Conservation (phyloP, 176 grass and related monocot species). For the Aegilops tauschii region DNA sequence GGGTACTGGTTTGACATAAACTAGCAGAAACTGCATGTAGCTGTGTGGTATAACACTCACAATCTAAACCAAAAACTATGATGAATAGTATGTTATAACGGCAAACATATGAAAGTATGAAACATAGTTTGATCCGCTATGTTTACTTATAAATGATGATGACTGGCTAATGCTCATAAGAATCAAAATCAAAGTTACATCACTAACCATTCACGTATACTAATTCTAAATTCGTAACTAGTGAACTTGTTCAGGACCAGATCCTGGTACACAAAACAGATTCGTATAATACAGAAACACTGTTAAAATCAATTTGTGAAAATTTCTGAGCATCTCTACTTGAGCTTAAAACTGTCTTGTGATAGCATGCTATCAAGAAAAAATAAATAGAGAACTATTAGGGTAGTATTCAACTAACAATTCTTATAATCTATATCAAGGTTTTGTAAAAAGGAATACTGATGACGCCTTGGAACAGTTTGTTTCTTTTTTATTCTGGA, state of each 20-base stretch:
- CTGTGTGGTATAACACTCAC: background rate
- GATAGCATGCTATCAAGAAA: background rate
- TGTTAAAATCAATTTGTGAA: background rate
- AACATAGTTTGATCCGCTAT: background rate
- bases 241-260: constrained; percentile 10
- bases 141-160: background rate
- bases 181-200: background rate
- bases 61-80: constrained; percentile 15
- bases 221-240: background rate
- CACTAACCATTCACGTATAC: background rate
- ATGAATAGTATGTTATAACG: background rate
- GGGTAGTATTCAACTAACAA: background rate
- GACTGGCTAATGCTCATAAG: background rate
- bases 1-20: background rate
- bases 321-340: background rate
- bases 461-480: background rate
- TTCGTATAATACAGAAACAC: background rate
- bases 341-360: background rate
- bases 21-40: background rate
- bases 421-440: background rate
- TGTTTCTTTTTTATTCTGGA: background rate
- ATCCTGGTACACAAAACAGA: background rate
- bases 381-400: background rate
- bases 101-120: background rate
- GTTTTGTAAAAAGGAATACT: background rate